These are phyloP conservation scores for Limonomyces culmigenus DNA, from an alignment of 1,284 basidiomycete species.

Conservation along the genomic window DNA sequence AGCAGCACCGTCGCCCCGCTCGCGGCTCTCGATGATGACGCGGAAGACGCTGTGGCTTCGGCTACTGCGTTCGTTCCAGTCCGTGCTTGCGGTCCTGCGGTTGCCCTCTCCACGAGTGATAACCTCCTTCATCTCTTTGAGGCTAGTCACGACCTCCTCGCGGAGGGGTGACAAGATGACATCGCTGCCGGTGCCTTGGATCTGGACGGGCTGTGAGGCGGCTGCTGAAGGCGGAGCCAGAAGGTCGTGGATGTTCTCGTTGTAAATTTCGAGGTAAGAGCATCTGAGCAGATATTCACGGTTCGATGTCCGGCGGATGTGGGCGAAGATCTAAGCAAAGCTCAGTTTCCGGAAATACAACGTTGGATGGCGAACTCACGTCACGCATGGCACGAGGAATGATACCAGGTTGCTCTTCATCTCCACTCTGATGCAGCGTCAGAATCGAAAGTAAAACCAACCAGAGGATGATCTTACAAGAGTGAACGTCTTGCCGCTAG, in stretches of 20 bases:
- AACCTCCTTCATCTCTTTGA: slow-evolving; percentile 75
- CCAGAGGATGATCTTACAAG: slow-evolving; percentile 26
- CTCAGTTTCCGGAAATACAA: too few relatives aligned
- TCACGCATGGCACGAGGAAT: slow-evolving; percentile 87
- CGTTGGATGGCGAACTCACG: too few relatives aligned
- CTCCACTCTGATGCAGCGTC: slow-evolving; percentile 35
- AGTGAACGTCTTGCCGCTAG: slow-evolving; percentile 88
- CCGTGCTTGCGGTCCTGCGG: slow-evolving; percentile 83
- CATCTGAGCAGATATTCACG: slow-evolving; percentile 89
- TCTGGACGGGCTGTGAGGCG: slow-evolving; percentile 46
- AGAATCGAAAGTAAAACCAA: slow-evolving; percentile 1
- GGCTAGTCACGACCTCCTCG: slow-evolving; percentile 84
- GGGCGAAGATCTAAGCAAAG: slow-evolving; percentile 67
- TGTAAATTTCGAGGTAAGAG: slow-evolving; percentile 94
- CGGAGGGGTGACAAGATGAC: slow-evolving; percentile 57
- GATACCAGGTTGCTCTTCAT: slow-evolving; percentile 77
- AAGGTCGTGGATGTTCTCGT: slow-evolving; percentile 82
- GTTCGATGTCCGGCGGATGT: slow-evolving; percentile 52
- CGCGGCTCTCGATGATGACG: slow-evolving; percentile 71
- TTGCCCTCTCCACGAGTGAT: slow-evolving; percentile 77
- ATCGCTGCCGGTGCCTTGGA: slow-evolving; percentile 44
- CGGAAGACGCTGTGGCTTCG: slow-evolving; percentile 89
- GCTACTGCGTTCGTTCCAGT: slow-evolving; percentile 93
- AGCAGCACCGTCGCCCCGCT: slow-evolving; percentile 26
- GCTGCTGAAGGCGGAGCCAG: slow-evolving; percentile 58